These are phyloP conservation scores for Leptodontidium sp. DNA, from an alignment of 2,329 filamentous ascomycete genomes.

Conservation along the genomic window DNA sequence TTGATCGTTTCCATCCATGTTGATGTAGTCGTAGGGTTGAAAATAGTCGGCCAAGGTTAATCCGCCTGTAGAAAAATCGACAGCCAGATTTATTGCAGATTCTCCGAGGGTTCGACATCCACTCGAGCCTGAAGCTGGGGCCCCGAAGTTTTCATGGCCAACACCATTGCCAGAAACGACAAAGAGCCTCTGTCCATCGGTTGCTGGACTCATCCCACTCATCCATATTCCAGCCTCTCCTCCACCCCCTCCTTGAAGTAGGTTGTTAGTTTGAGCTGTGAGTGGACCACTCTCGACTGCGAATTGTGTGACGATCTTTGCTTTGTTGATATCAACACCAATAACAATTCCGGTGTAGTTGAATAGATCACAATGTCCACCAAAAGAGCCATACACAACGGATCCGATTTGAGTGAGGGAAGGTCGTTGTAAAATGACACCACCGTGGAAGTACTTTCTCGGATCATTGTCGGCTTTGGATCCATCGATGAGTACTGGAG, in stretches of 20 bases:
- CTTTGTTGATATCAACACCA: constrained; percentile 55
- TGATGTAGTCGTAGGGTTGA: constrained; percentile 52
- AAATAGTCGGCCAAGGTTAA: constrained; percentile 51
- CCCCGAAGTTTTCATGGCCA: constrained; percentile 46
- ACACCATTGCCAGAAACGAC: constrained; percentile 47
- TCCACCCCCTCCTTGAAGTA: constrained; percentile 44
- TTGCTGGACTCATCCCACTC: constrained; percentile 47
- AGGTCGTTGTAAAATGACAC: constrained; percentile 60
- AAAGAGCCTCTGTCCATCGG: constrained; percentile 46
- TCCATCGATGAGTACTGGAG: constrained; percentile 30
- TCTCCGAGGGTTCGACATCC: constrained; percentile 52
- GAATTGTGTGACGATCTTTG: constrained; percentile 47
- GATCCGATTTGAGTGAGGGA: constrained; percentile 55
- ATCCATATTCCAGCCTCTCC: constrained; percentile 51
- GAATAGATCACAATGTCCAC: constrained; percentile 63
- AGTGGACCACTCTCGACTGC: constrained; percentile 51
- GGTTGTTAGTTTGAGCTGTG: constrained; percentile 42
- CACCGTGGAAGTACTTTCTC: constrained; percentile 56
- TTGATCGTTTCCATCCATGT: constrained; percentile 50
- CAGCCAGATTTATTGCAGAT: constrained; percentile 54
- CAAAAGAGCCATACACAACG: constrained; percentile 61
- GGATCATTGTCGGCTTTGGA: constrained; percentile 27
- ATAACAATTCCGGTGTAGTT: constrained; percentile 64
- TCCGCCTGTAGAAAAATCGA: constrained; percentile 41
- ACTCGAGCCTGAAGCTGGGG: constrained; percentile 47